A percentile compares a stretch with the other conserved stretches of the same genome.
These are phyloP conservation scores for Acanthamoeba castellanii DNA, from an alignment of 208 protist species.

Conservation along the genomic window DNA sequence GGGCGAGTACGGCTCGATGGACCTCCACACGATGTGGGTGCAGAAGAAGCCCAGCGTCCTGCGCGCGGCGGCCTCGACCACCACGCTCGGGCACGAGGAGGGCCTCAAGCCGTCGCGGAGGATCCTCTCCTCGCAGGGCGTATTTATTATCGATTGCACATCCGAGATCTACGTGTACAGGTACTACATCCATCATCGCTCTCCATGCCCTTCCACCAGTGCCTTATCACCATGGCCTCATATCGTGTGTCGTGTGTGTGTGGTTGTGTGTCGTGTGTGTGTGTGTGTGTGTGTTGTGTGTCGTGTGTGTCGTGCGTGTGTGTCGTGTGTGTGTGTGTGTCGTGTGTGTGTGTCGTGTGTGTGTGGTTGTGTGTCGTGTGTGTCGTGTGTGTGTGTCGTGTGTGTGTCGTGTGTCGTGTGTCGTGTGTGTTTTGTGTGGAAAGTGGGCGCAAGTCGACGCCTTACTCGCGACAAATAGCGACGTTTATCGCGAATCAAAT, in stretches of 20 bases:
- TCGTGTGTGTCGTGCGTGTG: too few relatives aligned
- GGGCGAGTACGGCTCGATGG: slow-evolving; percentile 62
- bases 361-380: too few relatives aligned
- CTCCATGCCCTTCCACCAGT: neutral
- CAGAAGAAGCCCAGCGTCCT: neutral
- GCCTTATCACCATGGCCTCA: neutral
- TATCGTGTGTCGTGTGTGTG: too few relatives aligned
- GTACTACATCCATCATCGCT: neutral
- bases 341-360: too few relatives aligned
- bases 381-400: too few relatives aligned
- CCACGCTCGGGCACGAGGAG: neutral
- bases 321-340: neutral
- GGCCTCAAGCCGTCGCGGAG: neutral
- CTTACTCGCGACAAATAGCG: slow-evolving; percentile 13
- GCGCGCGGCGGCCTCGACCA: neutral
- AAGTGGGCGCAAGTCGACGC: neutral
- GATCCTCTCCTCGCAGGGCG: slow-evolving; percentile 3
- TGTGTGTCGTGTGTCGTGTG: neutral
- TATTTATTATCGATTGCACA: slow-evolving; percentile 48
- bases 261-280: too few relatives aligned
- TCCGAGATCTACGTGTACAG: slow-evolving; percentile 54
- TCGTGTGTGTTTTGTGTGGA: neutral
- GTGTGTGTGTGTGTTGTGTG: too few relatives aligned
- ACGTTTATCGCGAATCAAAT: slow-evolving; percentile 22
- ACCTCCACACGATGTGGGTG: slow-evolving; percentile 36